Conservation (phyloP, 192 early-diverging fungal genomes). For the Gamsiella multidivaricata region DNA sequence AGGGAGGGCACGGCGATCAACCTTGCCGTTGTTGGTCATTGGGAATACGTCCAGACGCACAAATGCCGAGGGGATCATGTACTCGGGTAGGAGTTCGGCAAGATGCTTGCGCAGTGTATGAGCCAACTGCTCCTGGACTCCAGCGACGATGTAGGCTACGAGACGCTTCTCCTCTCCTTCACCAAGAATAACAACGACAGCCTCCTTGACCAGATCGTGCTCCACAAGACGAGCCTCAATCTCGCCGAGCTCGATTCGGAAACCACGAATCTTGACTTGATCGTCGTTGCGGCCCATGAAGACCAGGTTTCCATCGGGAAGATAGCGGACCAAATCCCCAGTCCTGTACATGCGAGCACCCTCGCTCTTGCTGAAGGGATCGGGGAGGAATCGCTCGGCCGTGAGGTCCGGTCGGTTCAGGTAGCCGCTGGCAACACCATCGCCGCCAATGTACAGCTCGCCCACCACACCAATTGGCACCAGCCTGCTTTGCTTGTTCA, state of each 20-base stretch:
- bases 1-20: conserved; percentile 45
- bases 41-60: conserved; percentile 26
- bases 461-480: conserved; percentile 47
- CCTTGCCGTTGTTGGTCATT: conserved; percentile 27
- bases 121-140: conserved; percentile 19
- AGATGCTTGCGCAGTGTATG: conserved; percentile 61
- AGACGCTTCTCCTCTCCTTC: conserved; percentile 64
- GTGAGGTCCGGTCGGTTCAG: conserved; percentile 47
- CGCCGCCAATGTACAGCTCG: conserved; percentile 49
- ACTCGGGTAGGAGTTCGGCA: conserved; percentile 64
- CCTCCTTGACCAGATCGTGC: conserved; percentile 19
- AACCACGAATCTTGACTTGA: conserved; percentile 54
- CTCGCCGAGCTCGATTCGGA: conserved; percentile 51
- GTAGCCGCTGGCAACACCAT: conserved; percentile 50
- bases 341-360: conserved; percentile 29
- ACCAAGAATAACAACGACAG: conserved; percentile 34
- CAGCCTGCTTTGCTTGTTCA: conserved; percentile 22
- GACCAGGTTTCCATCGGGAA: conserved; percentile 37
- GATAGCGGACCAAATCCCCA: conserved; percentile 38
- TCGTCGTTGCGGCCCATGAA: conserved; percentile 46
- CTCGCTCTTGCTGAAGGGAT: conserved; percentile 36
- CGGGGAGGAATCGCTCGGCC: conserved; percentile 36
- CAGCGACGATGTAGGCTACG: conserved; percentile 63
- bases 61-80: conserved; percentile 66
- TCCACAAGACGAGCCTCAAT: conserved; percentile 25